These are phyloP conservation scores for Phialophora expanda DNA, from an alignment of 2,329 filamentous ascomycete genomes.

Conservation along the genomic window DNA sequence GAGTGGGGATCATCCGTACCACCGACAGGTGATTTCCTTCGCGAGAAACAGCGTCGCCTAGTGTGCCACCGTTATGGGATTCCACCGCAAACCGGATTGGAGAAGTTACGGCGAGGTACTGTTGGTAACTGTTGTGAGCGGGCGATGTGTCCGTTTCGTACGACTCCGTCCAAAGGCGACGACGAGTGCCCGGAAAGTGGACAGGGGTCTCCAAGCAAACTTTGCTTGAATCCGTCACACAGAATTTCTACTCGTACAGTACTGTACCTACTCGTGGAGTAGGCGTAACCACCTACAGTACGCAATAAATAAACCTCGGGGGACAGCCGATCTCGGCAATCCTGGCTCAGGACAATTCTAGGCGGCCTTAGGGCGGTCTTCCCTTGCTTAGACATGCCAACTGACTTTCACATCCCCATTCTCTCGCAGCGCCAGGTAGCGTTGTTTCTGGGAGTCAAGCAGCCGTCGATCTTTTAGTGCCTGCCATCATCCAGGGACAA, in stretches of 20 bases:
- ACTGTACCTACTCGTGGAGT: neutral
- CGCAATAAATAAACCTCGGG: neutral
- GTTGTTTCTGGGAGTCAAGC: neutral
- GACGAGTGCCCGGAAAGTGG: neutral
- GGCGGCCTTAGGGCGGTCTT: neutral
- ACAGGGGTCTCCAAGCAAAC: neutral
- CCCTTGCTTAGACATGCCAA: neutral
- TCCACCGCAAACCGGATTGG: neutral
- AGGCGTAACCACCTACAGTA: neutral
- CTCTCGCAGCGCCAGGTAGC: neutral
- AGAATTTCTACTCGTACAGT: neutral
- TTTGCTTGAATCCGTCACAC: neutral
- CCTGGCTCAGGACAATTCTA: neutral
- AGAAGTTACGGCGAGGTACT: neutral
- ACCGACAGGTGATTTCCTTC: neutral
- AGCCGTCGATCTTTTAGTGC: neutral
- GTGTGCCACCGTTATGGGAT: slow-evolving; percentile 1
- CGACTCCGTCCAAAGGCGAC: neutral
- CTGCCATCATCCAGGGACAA: neutral
- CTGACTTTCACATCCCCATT: neutral
- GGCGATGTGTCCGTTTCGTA: neutral
- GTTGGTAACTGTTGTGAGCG: neutral
- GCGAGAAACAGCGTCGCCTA: neutral
- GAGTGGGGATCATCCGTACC: neutral
- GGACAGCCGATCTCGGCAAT: neutral